Evolutionary conservation across 1,284 basidiomycete species (phyloP).

Genomic region (Sphagnurus paluster): DNA sequence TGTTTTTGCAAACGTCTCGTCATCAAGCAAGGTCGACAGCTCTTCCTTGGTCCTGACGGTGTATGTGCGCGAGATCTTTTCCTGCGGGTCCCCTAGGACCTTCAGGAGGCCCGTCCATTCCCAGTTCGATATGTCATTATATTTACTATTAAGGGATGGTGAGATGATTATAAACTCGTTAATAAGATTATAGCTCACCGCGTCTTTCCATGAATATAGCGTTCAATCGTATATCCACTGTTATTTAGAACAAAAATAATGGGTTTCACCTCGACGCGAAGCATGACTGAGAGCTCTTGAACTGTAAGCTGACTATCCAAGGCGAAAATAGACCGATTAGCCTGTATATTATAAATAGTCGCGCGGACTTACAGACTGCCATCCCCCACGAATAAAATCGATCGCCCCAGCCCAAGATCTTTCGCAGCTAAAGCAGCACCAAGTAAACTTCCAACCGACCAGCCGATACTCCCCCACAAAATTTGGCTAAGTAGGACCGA

Average conservation of each 20-base stretch:
- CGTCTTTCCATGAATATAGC: slow-evolving; percentile 21
- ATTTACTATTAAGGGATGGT: slow-evolving; percentile 44
- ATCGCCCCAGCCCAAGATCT: slow-evolving; percentile 63
- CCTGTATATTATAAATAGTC: background rate
- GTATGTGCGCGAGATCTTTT: slow-evolving; percentile 62
- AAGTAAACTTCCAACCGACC: slow-evolving; percentile 72
- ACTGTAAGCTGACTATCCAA: slow-evolving; percentile 63
- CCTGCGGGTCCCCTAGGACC: slow-evolving; percentile 56
- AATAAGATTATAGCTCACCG: slow-evolving; percentile 10
- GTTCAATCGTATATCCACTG: slow-evolving; percentile 21
- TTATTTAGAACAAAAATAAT: slow-evolving; percentile 67
- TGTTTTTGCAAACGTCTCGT: slow-evolving; percentile 56
- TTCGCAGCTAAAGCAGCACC: slow-evolving; percentile 80
- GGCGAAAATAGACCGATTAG: background rate
- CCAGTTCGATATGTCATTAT: slow-evolving; percentile 77
- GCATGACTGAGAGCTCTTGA: slow-evolving; percentile 81
- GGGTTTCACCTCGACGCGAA: slow-evolving; percentile 65
- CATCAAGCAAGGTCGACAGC: slow-evolving; percentile 61
- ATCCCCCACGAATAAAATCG: slow-evolving; percentile 87
- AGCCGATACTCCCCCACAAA: slow-evolving; percentile 87
- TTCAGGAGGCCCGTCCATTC: slow-evolving; percentile 64
- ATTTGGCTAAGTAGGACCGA: slow-evolving; percentile 74
- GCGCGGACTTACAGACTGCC: slow-evolving; percentile 61
- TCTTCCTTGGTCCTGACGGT: slow-evolving; percentile 65
- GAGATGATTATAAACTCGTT: slow-evolving; percentile 17